Evolutionary conservation across 441 rosid species (phyloP).

Genomic region (Croton setiger): DNA sequence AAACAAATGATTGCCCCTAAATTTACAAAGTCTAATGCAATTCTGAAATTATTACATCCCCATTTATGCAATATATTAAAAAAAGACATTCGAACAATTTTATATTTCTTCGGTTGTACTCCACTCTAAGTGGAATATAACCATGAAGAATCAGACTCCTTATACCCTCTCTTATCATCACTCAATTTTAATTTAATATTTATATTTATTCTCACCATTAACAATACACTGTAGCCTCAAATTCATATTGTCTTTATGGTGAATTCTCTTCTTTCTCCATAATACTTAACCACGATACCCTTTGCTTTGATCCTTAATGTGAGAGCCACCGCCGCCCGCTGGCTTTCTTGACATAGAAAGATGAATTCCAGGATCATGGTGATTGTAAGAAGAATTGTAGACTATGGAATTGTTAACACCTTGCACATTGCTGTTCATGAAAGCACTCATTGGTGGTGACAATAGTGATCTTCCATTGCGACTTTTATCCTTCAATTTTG

Average conservation of each 20-base stretch:
- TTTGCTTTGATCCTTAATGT: slow-evolving; percentile 37
- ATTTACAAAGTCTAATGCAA: neutral
- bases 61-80: neutral
- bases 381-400: slow-evolving; percentile 47
- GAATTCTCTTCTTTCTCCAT: too few relatives aligned
- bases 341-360: slow-evolving; percentile 46
- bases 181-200: slow-evolving; percentile 12
- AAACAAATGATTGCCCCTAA: neutral
- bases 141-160: slow-evolving; percentile 36
- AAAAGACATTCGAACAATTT: neutral
- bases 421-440: slow-evolving; percentile 75
- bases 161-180: slow-evolving; percentile 17
- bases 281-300: slow-evolving; percentile 31
- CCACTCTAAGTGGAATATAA: slow-evolving; percentile 20
- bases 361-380: slow-evolving; percentile 80
- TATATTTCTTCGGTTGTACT: slow-evolving; percentile 18
- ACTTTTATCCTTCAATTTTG: slow-evolving; percentile 30
- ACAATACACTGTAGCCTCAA: slow-evolving; percentile 13
- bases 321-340: slow-evolving; percentile 30
- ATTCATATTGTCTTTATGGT: too few relatives aligned
- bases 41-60: slow-evolving; percentile 12
- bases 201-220: slow-evolving; percentile 24
- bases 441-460: slow-evolving; percentile 39
- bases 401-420: slow-evolving; percentile 70
- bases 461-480: slow-evolving; percentile 21